A percentile compares a stretch with the other conserved stretches of the same genome.
Conservation (phyloP, 2,329 filamentous ascomycete genomes). For the Myriosclerotinia duriaeana region DNA sequence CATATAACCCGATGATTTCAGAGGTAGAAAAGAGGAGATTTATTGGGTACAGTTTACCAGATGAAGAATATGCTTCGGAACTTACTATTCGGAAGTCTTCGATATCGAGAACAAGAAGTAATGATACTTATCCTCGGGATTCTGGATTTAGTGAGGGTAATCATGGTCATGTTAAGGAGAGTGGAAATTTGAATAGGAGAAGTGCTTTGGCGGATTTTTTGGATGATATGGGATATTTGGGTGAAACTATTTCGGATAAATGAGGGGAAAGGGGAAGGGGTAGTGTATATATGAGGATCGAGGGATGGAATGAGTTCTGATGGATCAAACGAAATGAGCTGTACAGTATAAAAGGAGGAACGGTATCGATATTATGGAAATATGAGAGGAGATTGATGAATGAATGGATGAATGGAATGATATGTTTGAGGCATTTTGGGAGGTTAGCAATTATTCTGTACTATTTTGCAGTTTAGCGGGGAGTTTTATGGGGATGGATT, state of each 20-base stretch:
- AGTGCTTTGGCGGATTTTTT: slow-evolving; percentile 49
- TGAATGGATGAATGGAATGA: slow-evolving; percentile 6
- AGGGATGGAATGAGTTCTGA: neutral
- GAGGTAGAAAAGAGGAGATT: slow-evolving; percentile 26
- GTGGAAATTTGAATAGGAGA: slow-evolving; percentile 1
- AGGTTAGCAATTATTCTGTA: neutral
- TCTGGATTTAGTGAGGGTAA: neutral
- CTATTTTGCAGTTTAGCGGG: slow-evolving; percentile 8
- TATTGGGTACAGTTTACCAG: slow-evolving; percentile 33
- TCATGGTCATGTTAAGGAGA: too few relatives aligned
- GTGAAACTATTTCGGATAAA: slow-evolving; percentile 43
- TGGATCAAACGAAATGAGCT: neutral
- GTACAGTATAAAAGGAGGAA: neutral
- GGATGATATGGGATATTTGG: slow-evolving; percentile 52
- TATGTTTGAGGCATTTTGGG: neutral
- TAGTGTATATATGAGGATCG: neutral
- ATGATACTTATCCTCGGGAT: slow-evolving; percentile 25
- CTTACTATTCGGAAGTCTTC: slow-evolving; percentile 29
- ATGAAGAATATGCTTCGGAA: slow-evolving; percentile 30
- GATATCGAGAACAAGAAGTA: slow-evolving; percentile 20
- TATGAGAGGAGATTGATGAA: neutral
- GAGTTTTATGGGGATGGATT: neutral
- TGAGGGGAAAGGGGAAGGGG: slow-evolving; percentile 10
- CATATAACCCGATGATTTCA: slow-evolving; percentile 29
- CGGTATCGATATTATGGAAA: neutral